phyloP scores from a whole-genome alignment of 1,284 basidiomycete species.

The Puccinia polysora region DNA sequence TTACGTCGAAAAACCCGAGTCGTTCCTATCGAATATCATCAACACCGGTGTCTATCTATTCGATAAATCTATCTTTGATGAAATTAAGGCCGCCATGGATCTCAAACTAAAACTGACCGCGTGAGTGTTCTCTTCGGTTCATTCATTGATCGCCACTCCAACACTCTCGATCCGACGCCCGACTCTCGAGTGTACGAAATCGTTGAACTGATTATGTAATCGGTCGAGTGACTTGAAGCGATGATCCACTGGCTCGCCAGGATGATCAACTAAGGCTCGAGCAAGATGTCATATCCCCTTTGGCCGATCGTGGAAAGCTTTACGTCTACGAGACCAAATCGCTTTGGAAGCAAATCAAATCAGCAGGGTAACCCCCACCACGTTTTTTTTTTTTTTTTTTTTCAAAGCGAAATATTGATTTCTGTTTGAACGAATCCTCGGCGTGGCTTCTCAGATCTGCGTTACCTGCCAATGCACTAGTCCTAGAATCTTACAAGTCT shows the following conservation, averaged over 20 bases:
- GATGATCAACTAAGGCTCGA: constrained; percentile 58
- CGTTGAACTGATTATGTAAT: too few relatives aligned
- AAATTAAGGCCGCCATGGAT: constrained; percentile 58
- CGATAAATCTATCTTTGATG: constrained; percentile 57
- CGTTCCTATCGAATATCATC: constrained; percentile 57
- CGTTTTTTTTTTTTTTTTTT: too few relatives aligned
- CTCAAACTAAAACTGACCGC: constrained; percentile 55
- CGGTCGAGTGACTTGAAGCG: too few relatives aligned
- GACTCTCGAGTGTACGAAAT: too few relatives aligned
- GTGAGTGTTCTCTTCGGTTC: constrained; percentile 49
- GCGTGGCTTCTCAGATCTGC: constrained; percentile 52
- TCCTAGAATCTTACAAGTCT: constrained; percentile 53
- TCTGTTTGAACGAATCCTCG: neutral
- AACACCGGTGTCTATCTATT: constrained; percentile 56
- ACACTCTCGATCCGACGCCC: neutral
- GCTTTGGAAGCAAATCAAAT: constrained; percentile 59
- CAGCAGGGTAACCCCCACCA: constrained; percentile 54
- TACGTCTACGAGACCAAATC: constrained; percentile 57
- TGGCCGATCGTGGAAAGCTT: constrained; percentile 56
- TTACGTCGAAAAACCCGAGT: constrained; percentile 58
- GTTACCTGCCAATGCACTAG: constrained; percentile 57
- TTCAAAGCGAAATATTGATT: neutral
- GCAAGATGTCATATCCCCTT: constrained; percentile 58
- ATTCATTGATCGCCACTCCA: too few relatives aligned
- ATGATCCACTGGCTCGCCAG: constrained; percentile 54